Evolutionary conservation across 2,329 filamentous ascomycete species (phyloP), one percentile per base, ranked within the genome.

Genomic region (Colletotrichum sp.): DNA sequence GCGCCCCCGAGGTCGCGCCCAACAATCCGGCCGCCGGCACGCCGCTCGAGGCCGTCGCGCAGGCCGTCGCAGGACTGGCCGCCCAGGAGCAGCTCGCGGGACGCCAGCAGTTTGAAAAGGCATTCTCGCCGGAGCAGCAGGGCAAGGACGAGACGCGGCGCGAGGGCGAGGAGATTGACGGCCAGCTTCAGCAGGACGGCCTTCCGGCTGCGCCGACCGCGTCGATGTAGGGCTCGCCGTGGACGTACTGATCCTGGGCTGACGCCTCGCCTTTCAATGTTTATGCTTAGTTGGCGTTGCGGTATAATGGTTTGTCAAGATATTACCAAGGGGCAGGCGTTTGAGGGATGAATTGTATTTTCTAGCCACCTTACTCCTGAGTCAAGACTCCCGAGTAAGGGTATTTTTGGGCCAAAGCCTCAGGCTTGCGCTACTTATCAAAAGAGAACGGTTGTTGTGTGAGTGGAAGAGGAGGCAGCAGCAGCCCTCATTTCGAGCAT

Each of bases 141-240:
- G 78, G 78, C 9, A 84, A 86, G 11, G 86, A 89, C n/a, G 86
- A 88, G 8, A 83, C 84, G 44, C 72, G 64, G 22, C 84, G 87
- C 70, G 85, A 87, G 9, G 86, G 87, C 4, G 90, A 91, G 22
- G 90, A 91, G 68, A 88, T 91, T 60, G 88, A 90, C 74, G 84
- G 88, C 57, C 90, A 91, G 78, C 80, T 92, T 73, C 87, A 89
- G 78, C 79, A 84, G 3, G 86, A 88, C 22, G 83, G 80, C 12
- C 76, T 80, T 19, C 72, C 78, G 79, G 75, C 84, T 78, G 77
- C 83, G n/a, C 76, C 77, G 52, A 77, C 76, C 59, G 77, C 77
- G 77, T 71, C 83, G 77, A 84, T 84, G 82, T 84, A 83, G 71
- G 30, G 4, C 27, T 44, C 27, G 68, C 15, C 57, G 6, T 28